Evolutionary conservation across 2,329 filamentous ascomycete genomes (phyloP).

Genomic region (Graphilbum fragrans): DNA sequence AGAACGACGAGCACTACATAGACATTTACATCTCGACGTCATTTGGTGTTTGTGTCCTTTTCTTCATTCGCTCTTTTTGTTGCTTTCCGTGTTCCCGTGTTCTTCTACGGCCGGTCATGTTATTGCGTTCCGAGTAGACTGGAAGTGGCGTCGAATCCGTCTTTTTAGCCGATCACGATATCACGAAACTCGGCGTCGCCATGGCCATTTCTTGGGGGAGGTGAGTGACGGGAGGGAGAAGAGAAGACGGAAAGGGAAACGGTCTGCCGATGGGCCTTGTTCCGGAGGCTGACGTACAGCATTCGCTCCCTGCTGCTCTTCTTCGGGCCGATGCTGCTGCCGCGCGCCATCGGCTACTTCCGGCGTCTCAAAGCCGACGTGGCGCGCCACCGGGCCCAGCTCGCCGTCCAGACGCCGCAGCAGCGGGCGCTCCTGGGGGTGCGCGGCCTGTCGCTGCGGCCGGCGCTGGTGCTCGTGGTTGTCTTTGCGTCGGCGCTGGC

Average conservation of each 20-base stretch:
- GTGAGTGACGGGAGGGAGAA: conserved; percentile 24
- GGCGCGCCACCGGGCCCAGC: conserved; percentile 18
- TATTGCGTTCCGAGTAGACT: too few relatives aligned
- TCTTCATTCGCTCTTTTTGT: too few relatives aligned
- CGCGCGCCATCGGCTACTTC: conserved; percentile 53
- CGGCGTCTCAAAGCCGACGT: conserved; percentile 37
- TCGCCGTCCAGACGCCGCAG: conserved; percentile 23
- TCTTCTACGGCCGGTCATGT: too few relatives aligned
- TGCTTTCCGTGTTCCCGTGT: too few relatives aligned
- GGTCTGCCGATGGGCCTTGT: not conserved
- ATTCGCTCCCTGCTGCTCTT: conserved; percentile 37
- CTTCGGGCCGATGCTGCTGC: conserved; percentile 61
- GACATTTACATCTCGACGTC: too few relatives aligned
- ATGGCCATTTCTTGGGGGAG: conserved; percentile 33
- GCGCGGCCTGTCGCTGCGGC: conserved; percentile 30
- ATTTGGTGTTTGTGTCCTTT: too few relatives aligned
- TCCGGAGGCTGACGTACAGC: not conserved
- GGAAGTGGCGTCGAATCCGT: too few relatives aligned
- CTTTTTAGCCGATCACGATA: too few relatives aligned
- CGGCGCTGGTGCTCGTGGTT: conserved; percentile 47
- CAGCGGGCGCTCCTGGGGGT: not conserved
- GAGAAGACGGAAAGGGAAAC: not conserved
- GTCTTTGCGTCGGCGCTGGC: conserved; percentile 11
- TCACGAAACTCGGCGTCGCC: not conserved
- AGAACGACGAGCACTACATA: too few relatives aligned